A percentile compares a stretch with the other conserved stretches of the same genome.
Evolutionary conservation across 192 early-diverging fungal species (phyloP).

Genomic region (Backusella liffmaniae): DNA sequence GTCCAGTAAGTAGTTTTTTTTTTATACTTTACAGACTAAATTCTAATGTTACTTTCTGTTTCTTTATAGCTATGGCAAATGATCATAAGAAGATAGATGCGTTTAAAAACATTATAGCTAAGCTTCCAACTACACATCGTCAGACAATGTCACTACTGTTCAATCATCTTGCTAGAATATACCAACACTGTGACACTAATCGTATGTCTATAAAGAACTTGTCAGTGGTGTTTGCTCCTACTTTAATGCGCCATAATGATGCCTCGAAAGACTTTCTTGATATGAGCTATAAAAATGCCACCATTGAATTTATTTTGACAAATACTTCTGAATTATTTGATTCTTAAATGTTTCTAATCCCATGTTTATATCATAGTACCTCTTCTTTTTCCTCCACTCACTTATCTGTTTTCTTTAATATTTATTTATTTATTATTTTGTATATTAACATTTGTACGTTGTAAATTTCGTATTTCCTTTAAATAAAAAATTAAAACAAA

Average conservation of each 20-base stretch:
- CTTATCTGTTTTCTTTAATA: neutral
- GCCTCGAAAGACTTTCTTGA: conserved; percentile 63
- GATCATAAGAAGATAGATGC: conserved; percentile 42
- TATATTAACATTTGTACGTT: neutral
- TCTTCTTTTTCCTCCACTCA: neutral
- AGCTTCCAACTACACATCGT: conserved; percentile 62
- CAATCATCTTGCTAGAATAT: conserved; percentile 64
- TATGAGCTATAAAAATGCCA: conserved; percentile 71
- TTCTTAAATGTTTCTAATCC: neutral
- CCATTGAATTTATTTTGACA: conserved; percentile 68
- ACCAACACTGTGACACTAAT: conserved; percentile 61
- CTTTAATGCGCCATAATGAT: conserved; percentile 67
- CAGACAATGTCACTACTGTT: conserved; percentile 62
- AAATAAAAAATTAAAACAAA: neutral
- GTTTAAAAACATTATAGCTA: conserved; percentile 43
- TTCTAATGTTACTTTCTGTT: conserved; percentile 4
- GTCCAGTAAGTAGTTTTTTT: conserved; percentile 22
- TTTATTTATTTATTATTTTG: conserved; percentile 2
- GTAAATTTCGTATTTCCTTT: neutral
- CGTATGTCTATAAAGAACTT: conserved; percentile 92
- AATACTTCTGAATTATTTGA: conserved; percentile 39
- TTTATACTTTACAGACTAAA: neutral
- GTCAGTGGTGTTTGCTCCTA: conserved; percentile 92
- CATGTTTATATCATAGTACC: neutral
- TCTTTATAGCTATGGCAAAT: conserved; percentile 23